Base-by-base conservation (phyloP, 257 asterid genomes). In the Buddleja alternifolia region DNA sequence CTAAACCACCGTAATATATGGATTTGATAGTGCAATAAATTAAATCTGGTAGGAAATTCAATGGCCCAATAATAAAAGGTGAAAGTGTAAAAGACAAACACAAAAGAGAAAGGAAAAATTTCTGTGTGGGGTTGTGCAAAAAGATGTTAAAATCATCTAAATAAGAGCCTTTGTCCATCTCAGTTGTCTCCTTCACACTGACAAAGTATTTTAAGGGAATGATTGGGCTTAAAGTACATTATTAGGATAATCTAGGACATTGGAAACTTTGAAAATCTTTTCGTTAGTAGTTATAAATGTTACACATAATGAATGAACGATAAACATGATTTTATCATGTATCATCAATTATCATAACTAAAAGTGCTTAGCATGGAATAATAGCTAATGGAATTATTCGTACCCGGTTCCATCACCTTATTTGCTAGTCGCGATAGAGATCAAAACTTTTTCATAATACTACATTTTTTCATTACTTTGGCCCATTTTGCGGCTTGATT, bases 161-260 rank as follows among this genome's bases (percentile, higher is more conserved):
- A 50, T 14, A 19, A 47, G 40, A 25, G 50, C 71, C 17, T 50
- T 11, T 65, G 47, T 65, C 71, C 60, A 9, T 36, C 20, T 53
- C 48, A 36, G 19, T 32, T 48, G 60, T 19, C 71, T 48, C 60
- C 47, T 64, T 32, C 61, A 29, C 21, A 37, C 7, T 1, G 51
- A 50, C 59, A 66, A 66, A 37, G 9, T 10, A 15, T 15, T 41
- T 50, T n/a, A 34, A 11, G 7, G 48, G 51, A 36, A 42, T 66
- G 37, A 66, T 66, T 48, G 48, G 45, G 5, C 3, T 39, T 19
- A 17, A 17, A 29, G 32, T n/a, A 24, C 45, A 25, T 29, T 46
- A 46, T 45, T 19, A 16, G 36, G 11, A 66, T 19, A 32, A 36
- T 50, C 15, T 62, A 62, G 68, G 68, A 45, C 11, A 10, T 24